Evolutionary conservation across 441 rosid species (phyloP), one percentile per base, ranked within the genome.

Genomic region (Erodium moschatum): DNA sequence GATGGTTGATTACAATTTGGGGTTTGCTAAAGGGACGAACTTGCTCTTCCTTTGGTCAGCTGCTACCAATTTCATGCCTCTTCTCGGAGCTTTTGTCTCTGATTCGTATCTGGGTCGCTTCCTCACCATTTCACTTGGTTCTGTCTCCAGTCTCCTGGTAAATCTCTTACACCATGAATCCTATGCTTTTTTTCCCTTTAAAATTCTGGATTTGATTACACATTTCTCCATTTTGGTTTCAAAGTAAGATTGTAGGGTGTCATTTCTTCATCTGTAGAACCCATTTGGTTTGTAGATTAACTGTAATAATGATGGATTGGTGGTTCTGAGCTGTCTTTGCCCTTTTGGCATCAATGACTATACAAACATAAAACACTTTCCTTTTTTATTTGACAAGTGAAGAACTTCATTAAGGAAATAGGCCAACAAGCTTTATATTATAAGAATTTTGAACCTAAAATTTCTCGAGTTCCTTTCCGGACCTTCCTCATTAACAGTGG

Each of bases 101-200:
- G 97, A 92, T 85, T 84, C 96, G 0, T 88, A 80, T 68, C 72
- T 92, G 72, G 95, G 97, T 75, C 92, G 95, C 13, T 92, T 79
- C 74, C 83, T 81, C 71, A 84, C 88, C 82, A 87, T 92, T 73
- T 79, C 79, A 60, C 75, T 85, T 21, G 92, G 87, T 35, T 86
- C 97, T 65, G 68, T 88, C 79, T 70, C 73, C 72, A 83, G 89
- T 67, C 76, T 89, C 67, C 61, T 85, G 64, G 64, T 60, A 56
- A 20, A 33, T 20, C 21, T 20, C 64, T 20, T 44, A 18, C 62
- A 18, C 3, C 64, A 11, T 60, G 15, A 60, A 20, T 5, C 64
- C 13, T 60, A 13, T 10, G 33, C 3, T 21, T 4, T 10, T 4
- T 15, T 15, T n/a, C 31, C 21, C 64, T 18, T 56, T 0, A 56